Evolutionary conservation across 257 asterid species (phyloP).

Genomic region (Gentiana dahurica): DNA sequence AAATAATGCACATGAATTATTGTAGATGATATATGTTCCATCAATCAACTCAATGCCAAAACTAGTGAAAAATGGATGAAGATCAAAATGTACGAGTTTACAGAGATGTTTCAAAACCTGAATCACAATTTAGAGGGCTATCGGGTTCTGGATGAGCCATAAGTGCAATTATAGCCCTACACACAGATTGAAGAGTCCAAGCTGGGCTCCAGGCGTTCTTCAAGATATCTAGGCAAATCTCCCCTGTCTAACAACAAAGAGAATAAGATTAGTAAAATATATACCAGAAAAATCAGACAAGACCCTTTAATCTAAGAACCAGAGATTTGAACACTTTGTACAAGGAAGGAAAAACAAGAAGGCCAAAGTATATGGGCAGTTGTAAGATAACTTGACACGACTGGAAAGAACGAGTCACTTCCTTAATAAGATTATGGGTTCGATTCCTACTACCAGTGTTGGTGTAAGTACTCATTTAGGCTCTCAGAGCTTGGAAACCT

Average conservation of each 20-base stretch:
- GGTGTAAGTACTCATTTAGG: no score
- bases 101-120: slow-evolving; percentile 40
- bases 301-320: no score
- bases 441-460: no score
- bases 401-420: no score
- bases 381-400: no score
- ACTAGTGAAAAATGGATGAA: background rate
- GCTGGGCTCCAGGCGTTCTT: slow-evolving; percentile 99
- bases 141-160: slow-evolving; percentile 99
- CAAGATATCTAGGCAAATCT: slow-evolving; percentile 99
- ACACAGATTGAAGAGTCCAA: slow-evolving; percentile 98
- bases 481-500: no score
- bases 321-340: no score
- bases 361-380: no score
- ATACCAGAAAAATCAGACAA: no score
- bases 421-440: no score
- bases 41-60: no score
- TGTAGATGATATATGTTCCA: background rate
- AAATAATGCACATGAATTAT: background rate
- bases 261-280: background rate
- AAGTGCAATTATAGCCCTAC: slow-evolving; percentile 96
- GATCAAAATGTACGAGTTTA: background rate
- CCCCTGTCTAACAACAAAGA: slow-evolving; percentile 60
- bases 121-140: slow-evolving; percentile 98
- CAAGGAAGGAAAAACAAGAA: no score